phyloP scores from a whole-genome alignment of 441 rosid species.

The Pelargonium cotyledonis region DNA sequence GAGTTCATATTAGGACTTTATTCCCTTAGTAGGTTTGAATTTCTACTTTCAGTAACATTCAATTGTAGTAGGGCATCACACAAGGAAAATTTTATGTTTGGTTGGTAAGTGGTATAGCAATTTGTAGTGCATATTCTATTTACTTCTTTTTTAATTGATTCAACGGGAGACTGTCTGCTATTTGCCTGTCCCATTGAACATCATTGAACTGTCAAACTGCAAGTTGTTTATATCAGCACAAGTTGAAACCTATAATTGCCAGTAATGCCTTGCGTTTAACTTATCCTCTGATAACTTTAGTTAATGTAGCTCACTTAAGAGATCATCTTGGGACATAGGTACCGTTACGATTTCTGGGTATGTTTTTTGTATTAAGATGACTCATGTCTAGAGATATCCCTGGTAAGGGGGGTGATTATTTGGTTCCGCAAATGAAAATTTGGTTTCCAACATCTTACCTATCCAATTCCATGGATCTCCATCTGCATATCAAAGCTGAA shows the following conservation, averaged over 20 bases:
- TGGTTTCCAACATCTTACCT: constrained; percentile 22
- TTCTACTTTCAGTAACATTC: background rate
- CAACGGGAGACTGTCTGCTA: constrained; percentile 20
- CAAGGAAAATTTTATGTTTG: constrained; percentile 10
- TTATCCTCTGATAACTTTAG: constrained; percentile 19
- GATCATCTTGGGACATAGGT: constrained; percentile 22
- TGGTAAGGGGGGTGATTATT: constrained; percentile 44
- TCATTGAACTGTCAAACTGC: constrained; percentile 29
- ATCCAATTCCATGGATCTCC: constrained; percentile 46
- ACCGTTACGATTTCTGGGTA: constrained; percentile 26
- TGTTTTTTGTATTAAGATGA: constrained; percentile 25
- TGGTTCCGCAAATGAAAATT: constrained; percentile 21
- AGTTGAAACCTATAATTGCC: constrained; percentile 35
- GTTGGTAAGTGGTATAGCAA: constrained; percentile 22
- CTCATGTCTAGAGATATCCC: constrained; percentile 25
- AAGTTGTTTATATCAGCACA: constrained; percentile 33
- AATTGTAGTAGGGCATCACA: constrained; percentile 3
- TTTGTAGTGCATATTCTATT: constrained; percentile 10
- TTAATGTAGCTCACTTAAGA: constrained; percentile 26
- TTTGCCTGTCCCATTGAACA: constrained; percentile 21
- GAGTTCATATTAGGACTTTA: background rate
- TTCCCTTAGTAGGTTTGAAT: background rate
- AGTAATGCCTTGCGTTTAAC: constrained; percentile 25
- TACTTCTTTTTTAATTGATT: constrained; percentile 7
- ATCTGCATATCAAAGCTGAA: constrained; percentile 43